These are phyloP conservation scores for Umbelopsis sp. DNA, from an alignment of 192 early-diverging fungal species.

Conservation along the genomic window DNA sequence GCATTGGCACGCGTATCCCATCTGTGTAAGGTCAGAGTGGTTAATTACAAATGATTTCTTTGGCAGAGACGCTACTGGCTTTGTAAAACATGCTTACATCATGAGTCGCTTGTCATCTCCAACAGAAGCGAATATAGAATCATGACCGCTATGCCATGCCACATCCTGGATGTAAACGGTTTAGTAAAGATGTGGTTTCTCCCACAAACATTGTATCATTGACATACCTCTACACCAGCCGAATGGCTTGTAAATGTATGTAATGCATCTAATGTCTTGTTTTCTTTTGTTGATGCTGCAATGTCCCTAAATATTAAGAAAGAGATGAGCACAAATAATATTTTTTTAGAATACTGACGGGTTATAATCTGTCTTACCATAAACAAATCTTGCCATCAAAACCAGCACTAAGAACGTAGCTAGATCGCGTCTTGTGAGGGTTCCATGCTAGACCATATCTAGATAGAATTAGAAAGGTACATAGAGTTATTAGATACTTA, in stretches of 20 bases:
- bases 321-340: background rate
- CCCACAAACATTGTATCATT: background rate
- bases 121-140: conserved; percentile 93
- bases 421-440: conserved; percentile 58
- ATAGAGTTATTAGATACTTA: background rate
- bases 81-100: conserved; percentile 64
- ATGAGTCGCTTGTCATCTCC: conserved; percentile 93
- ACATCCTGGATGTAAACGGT: conserved; percentile 71
- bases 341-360: background rate
- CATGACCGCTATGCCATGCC: conserved; percentile 85
- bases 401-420: conserved; percentile 86
- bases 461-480: background rate
- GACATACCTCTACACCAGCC: conserved; percentile 80
- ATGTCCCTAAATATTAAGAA: conserved; percentile 71
- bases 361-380: conserved; percentile 51
- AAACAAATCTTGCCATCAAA: conserved; percentile 90
- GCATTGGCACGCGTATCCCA: conserved; percentile 89
- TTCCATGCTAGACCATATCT: conserved; percentile 96
- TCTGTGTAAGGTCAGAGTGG: conserved; percentile 37
- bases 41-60: background rate
- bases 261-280: conserved; percentile 71
- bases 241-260: conserved; percentile 86
- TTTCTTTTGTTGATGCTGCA: conserved; percentile 73
- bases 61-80: background rate
- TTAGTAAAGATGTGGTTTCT: no score